Evolutionary conservation across 2,329 filamentous ascomycete genomes (phyloP), one percentile per base, ranked within the genome.

Genomic region (Coniochaeta sp.): DNA sequence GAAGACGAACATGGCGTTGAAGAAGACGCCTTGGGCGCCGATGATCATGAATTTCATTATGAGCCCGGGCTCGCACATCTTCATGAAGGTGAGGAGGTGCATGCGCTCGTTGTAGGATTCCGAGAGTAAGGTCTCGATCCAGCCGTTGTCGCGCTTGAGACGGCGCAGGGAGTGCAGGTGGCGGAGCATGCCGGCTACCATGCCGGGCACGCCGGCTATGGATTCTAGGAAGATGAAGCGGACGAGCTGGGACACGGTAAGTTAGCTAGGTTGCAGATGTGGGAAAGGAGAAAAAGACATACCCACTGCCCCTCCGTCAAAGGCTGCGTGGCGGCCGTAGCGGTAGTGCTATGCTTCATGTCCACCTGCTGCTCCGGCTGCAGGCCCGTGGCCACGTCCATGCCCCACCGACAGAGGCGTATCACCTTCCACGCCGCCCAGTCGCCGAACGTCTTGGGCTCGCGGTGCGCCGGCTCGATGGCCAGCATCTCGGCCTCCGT

Each of bases 41-140:
- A 97, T 80, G 51, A 97, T 90, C 83, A 96, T 89, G 52, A 90
- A 68, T 56, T 89, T 95, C 68, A 99, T 83, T 69, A 97, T 96
- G 70, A 75, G 79, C 49, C 87, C 87, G 3, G 89, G 89, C 58
- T 91, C 80, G 52, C 83, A 84, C 76, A 94, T 84, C 68, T 91
- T 91, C 59, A 94, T 77, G 69, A 94, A 94, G 0, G 86, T 90
- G 18, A 95, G 75, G 3, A 95, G 79, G 62, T 94, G 89, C 91
- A 97, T 96, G 24, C 91, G 79, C 69, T 96, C 91, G 66, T 96
- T 96, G 71, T 89, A 95, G 56, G 85, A 88, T 72, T 95, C 90
- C 68, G 95, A 90, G 1, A 96, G 79, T 8, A 96, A 75, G 0
- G 89, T 92, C 70, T 95, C 91, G 65, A 99, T 97, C 89, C 87